Evolutionary conservation across 805 yeast species (phyloP).

Genomic region (Torulaspora delbrueckii): DNA sequence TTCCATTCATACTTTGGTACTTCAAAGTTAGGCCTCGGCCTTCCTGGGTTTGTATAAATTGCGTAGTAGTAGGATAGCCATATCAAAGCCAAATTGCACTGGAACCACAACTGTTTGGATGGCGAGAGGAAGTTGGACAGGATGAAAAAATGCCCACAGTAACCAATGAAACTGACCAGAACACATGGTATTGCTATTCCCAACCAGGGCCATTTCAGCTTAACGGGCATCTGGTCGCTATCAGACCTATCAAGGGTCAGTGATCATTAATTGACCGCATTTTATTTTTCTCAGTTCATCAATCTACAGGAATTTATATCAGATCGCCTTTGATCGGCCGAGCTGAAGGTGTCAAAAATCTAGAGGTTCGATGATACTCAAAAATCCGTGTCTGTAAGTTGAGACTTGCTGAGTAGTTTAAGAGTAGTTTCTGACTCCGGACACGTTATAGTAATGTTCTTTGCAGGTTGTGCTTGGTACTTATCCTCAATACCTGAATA

Average conservation of each 20-base stretch:
- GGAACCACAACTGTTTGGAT: conserved; percentile 43
- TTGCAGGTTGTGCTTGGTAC: too few species aligned
- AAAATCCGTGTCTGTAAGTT: too few species aligned
- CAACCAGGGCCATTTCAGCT: conserved; percentile 46
- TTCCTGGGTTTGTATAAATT: conserved; percentile 61
- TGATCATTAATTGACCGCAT: not conserved
- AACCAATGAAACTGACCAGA: conserved; percentile 55
- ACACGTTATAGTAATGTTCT: too few species aligned
- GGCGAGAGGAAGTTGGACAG: conserved; percentile 41
- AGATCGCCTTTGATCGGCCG: not conserved
- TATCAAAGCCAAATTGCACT: conserved; percentile 46
- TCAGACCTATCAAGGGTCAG: not conserved
- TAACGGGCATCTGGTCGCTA: conserved; percentile 31
- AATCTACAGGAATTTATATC: not conserved
- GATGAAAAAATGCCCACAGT: conserved; percentile 56
- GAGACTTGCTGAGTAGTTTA: too few species aligned
- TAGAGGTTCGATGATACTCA: too few species aligned
- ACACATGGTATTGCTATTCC: conserved; percentile 58
- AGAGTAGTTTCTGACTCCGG: too few species aligned
- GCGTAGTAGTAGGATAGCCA: conserved; percentile 78
- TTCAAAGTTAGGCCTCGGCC: conserved; percentile 49
- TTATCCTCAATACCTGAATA: too few species aligned
- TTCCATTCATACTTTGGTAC: conserved; percentile 50
- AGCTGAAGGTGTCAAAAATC: too few species aligned
- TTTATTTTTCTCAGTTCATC: not conserved